Conservation (phyloP, 768 basidiomycete genomes). For the Xerocomellus intermedius region DNA sequence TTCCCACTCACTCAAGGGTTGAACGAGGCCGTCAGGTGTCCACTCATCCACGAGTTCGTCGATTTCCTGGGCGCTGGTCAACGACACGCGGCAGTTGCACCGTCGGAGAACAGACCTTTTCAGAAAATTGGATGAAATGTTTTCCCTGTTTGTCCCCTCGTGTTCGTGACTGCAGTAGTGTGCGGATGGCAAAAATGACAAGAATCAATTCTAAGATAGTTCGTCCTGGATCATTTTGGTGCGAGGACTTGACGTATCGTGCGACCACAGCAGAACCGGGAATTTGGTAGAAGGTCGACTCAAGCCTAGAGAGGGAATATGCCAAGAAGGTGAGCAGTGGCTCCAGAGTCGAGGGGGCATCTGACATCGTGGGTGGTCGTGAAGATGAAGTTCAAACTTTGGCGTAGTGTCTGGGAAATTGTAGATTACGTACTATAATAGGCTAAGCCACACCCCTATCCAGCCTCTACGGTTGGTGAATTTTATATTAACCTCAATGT, state of each 20-base stretch:
- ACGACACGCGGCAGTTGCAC: background rate
- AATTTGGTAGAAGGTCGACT: constrained; percentile 68
- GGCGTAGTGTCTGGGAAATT: background rate
- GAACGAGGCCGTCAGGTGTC: constrained; percentile 80
- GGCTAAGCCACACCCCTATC: background rate
- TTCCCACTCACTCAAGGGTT: constrained; percentile 58
- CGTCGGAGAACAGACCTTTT: constrained; percentile 61
- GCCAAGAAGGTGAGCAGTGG: constrained; percentile 67
- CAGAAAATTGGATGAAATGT: constrained; percentile 87
- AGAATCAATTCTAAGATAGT: constrained; percentile 89
- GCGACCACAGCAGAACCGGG: constrained; percentile 82
- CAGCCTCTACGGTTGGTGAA: no score
- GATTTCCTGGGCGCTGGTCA: constrained; percentile 66
- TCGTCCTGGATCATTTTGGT: constrained; percentile 93
- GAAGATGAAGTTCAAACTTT: background rate
- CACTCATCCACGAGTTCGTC: constrained; percentile 97
- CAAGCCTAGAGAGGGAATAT: constrained; percentile 53
- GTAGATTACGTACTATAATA: constrained; percentile 14
- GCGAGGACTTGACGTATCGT: constrained; percentile 91
- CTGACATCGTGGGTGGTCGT: constrained; percentile 34
- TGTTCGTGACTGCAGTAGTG: constrained; percentile 87
- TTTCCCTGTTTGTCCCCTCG: constrained; percentile 80
- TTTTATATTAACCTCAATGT: no score
- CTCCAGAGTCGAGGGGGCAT: constrained; percentile 38
- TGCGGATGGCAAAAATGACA: constrained; percentile 83